Evolutionary conservation across 2,329 filamentous ascomycete species (phyloP).

Genomic region (Ceratocystis papillata): DNA sequence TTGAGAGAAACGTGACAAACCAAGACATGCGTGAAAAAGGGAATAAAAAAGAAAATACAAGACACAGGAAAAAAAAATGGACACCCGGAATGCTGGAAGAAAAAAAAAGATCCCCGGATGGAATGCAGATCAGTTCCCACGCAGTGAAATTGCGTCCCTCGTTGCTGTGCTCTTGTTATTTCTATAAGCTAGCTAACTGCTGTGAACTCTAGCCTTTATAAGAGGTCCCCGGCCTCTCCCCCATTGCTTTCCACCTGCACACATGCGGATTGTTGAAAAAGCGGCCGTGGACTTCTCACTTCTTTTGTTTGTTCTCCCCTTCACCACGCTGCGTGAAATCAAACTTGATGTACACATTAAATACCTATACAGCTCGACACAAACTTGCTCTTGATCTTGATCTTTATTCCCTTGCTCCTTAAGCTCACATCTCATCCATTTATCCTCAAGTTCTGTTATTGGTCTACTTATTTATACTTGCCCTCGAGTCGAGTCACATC

Average conservation of each 20-base stretch:
- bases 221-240: neutral
- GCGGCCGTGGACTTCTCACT: neutral
- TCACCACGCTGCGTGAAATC: neutral
- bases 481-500: neutral
- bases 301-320: neutral
- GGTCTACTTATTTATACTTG: neutral
- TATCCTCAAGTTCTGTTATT: no score
- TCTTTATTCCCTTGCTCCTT: no score
- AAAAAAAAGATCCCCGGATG: conserved; percentile 1
- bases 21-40: conserved; percentile 10
- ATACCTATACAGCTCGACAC: no score
- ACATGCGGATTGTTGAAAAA: neutral
- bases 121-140: conserved; percentile 12
- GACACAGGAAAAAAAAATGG: neutral
- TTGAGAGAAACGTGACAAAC: conserved; percentile 1
- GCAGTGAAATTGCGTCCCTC: conserved; percentile 11
- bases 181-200: neutral
- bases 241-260: neutral
- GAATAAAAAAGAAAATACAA: neutral
- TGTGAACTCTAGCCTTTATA: neutral
- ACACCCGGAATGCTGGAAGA: conserved; percentile 12
- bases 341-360: neutral
- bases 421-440: no score
- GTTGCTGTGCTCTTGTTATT: conserved; percentile 7
- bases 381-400: no score